phyloP scores from a whole-genome alignment of 2,329 filamentous ascomycete genomes.

The Sporothrix sp. region DNA sequence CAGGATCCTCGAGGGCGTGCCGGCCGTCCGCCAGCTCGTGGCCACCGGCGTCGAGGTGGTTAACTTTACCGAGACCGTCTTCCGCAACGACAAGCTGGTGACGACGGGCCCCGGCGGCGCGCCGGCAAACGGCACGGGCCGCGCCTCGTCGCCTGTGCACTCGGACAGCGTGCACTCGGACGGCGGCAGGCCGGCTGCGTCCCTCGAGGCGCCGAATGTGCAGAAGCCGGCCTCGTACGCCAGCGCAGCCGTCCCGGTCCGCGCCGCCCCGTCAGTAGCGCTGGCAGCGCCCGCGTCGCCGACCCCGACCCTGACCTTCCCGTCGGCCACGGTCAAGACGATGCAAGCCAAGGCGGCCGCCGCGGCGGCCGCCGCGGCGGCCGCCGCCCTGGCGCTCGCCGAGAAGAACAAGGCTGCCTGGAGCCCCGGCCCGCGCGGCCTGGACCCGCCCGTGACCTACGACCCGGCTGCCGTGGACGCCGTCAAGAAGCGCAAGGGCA shows the following conservation, averaged over 20 bases:
- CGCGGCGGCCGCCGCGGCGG: conserved; percentile 19
- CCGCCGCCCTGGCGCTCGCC: conserved; percentile 14
- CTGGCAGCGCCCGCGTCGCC: background rate
- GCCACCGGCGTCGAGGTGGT: conserved; percentile 38
- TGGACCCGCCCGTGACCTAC: conserved; percentile 42
- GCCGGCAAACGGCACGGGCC: background rate
- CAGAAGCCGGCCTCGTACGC: too few relatives aligned
- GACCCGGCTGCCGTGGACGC: conserved; percentile 38
- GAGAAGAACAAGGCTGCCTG: conserved; percentile 30
- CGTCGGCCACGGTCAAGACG: conserved; percentile 24
- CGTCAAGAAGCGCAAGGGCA: conserved; percentile 46
- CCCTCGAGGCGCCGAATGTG: too few relatives aligned
- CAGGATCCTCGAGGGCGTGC: conserved; percentile 44
- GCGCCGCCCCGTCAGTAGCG: too few relatives aligned
- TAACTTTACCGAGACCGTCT: conserved; percentile 37
- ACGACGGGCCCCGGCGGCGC: conserved; percentile 5
- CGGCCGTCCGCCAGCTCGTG: conserved; percentile 40
- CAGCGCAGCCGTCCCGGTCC: too few relatives aligned
- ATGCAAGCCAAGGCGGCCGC: conserved; percentile 21
- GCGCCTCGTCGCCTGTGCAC: background rate
- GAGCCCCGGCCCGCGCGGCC: conserved; percentile 44
- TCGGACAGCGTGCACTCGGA: conserved; percentile 9
- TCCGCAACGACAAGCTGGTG: conserved; percentile 44
- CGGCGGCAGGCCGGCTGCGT: too few relatives aligned
- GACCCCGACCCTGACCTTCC: conserved; percentile 27